Evolutionary conservation across 2,329 filamentous ascomycete species (phyloP), one percentile per base, ranked within the genome.

Genomic region (Alternaria consortialis): DNA sequence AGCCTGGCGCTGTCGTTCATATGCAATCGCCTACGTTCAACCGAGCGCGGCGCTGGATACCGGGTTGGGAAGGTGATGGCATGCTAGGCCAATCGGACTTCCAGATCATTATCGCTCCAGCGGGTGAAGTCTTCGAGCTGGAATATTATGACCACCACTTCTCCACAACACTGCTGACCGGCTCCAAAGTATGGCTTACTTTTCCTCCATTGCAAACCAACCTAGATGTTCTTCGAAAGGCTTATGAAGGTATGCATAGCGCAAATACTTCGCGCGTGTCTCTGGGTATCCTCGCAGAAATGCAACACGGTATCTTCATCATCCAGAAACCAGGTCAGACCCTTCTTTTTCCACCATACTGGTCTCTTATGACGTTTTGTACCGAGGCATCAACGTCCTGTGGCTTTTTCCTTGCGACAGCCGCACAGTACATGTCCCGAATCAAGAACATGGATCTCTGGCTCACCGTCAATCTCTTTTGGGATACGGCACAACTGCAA

Each of bases 291-390:
- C 43, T 61, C 1, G 44, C 31, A n/a, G 31, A 27, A 29, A 27
- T 63, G n/a, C 39, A 63, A 32, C 50, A 60, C 32, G 65, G 62
- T 11, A 62, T 68, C n/a, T 34, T 53, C 31, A 57, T 69, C 42
- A 53, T 68, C 25, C 67, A 68, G 40, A 55, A 56, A 23, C 39
- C 57, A 12, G 58, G 59, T 1, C 44, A 65, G 31, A 56, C 51
- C 8, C 39, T 68, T 25, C 6, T 60, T 2, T 29, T 69, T 11
- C 65, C 63, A 2, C 60, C 62, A 5, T 63, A 62, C 36, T 66
- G 63, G 63, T 61, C 52, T 4, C 9, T 57, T 7, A 56, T 48
- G 25, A 36, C 39, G 5, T 34, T 66, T 4, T 47, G 37, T 17
- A 63, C 54, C 3, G 27, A 58, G 8, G 63, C 53, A 37, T 55